phyloP scores from a whole-genome alignment of 495 filamentous ascomycete species.

The Pseudomonodictys pantanalensis region DNA sequence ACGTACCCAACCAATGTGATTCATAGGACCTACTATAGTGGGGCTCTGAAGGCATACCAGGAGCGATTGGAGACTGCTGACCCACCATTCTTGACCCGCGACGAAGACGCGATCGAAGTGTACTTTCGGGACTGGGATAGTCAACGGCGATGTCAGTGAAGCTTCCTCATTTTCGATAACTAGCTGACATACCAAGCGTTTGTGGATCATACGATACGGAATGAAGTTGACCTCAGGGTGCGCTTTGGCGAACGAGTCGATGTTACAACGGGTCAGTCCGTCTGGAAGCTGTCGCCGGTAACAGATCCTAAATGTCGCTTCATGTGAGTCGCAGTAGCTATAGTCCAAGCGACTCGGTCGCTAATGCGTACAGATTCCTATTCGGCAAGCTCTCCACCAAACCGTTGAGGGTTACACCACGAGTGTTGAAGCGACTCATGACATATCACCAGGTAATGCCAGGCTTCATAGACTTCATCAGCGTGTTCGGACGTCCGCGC shows the following conservation, averaged over 20 bases:
- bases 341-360: neutral
- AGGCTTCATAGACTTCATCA: conserved; percentile 44
- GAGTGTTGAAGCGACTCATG: conserved; percentile 40
- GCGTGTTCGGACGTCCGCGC: conserved; percentile 43
- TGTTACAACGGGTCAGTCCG: neutral
- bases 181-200: neutral
- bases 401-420: conserved; percentile 12
- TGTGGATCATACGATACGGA: neutral
- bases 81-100: neutral
- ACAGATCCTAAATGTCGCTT: conserved; percentile 12
- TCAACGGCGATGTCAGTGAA: neutral
- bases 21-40: neutral
- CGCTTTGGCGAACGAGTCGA: neutral
- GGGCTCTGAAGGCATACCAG: neutral
- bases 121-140: neutral
- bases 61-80: neutral
- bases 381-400: neutral
- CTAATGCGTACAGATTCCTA: neutral
- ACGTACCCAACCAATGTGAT: neutral
- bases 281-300: neutral
- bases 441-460: conserved; percentile 48
- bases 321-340: neutral
- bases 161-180: neutral
- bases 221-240: neutral
- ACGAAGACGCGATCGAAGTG: neutral